These are phyloP conservation scores for Baorangia bicolor DNA, from an alignment of 768 basidiomycete species.

Conservation along the genomic window DNA sequence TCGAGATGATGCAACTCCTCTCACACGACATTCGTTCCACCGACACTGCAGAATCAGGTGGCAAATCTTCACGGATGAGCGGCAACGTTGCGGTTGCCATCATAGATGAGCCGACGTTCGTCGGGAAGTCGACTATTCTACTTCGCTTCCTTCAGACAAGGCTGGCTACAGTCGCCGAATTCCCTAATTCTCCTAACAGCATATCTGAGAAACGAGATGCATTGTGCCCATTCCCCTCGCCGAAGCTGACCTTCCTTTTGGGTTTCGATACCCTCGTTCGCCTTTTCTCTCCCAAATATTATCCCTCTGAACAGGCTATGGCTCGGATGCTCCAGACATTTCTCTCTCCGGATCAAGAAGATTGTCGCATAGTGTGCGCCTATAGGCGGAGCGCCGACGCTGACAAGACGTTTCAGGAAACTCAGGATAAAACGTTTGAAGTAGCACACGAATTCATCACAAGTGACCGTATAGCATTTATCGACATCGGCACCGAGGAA, in stretches of 20 bases:
- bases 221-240: slow-evolving; percentile 10
- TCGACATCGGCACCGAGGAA: slow-evolving; percentile 58
- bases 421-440: slow-evolving; percentile 28
- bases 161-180: slow-evolving; percentile 9
- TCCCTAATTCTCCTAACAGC: not conserved
- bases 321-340: slow-evolving; percentile 51
- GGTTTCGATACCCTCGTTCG: slow-evolving; percentile 87
- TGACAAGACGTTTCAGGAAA: slow-evolving; percentile 26
- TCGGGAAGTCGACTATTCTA: slow-evolving; percentile 69
- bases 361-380: slow-evolving; percentile 67
- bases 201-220: slow-evolving; percentile 12
- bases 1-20: slow-evolving; percentile 85
- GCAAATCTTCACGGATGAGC: slow-evolving; percentile 2
- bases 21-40: slow-evolving; percentile 42
- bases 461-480: slow-evolving; percentile 51
- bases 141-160: slow-evolving; percentile 45
- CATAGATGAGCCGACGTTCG: slow-evolving; percentile 86
- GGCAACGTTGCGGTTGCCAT: slow-evolving; percentile 73
- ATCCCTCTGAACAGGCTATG: slow-evolving; percentile 57
- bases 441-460: slow-evolving; percentile 51
- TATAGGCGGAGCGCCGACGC: slow-evolving; percentile 39
- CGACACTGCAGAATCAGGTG: not conserved
- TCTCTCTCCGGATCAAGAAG: slow-evolving; percentile 54
- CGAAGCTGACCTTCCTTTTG: slow-evolving; percentile 66
- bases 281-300: slow-evolving; percentile 75